Percentiles rank a stretch among this genome's conserved stretches.
Conservation (phyloP, 2,329 filamentous ascomycete genomes). For the Fusarium decemcellulare region DNA sequence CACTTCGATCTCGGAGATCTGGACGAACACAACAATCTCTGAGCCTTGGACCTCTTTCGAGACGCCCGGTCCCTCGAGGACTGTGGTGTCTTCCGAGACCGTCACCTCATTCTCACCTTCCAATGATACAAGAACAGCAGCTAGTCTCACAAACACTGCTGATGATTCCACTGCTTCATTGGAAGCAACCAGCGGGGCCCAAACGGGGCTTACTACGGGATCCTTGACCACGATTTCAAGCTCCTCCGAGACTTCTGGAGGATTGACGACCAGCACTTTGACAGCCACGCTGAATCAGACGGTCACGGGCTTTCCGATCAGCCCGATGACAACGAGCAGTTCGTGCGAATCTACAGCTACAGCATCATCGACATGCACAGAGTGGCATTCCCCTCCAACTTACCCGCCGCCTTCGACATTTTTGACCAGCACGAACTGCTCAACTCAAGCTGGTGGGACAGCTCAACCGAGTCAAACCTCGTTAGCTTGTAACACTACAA, state of each 20-base stretch:
- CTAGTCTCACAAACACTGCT: constrained; percentile 5
- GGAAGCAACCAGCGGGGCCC: constrained; percentile 3
- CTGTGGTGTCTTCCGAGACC: constrained; percentile 16
- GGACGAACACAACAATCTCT: constrained; percentile 39
- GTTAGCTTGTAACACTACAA: constrained; percentile 44
- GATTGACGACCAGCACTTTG: constrained; percentile 4
- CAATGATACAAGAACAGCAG: not conserved
- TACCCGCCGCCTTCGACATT: constrained; percentile 1
- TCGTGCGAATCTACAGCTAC: constrained; percentile 28
- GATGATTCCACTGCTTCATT: constrained; percentile 11
- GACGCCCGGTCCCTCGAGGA: constrained; percentile 16
- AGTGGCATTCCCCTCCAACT: constrained; percentile 9
- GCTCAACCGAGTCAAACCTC: constrained; percentile 16
- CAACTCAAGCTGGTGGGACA: constrained; percentile 6
- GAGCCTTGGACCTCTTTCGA: constrained; percentile 14
- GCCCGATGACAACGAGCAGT: constrained; percentile 9
- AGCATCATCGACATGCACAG: constrained; percentile 35
- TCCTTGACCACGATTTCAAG: constrained; percentile 17
- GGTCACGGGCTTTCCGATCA: constrained; percentile 20
- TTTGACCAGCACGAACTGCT: constrained; percentile 31
- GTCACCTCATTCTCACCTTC: constrained; percentile 10
- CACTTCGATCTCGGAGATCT: constrained; percentile 22
- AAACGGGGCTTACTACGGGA: constrained; percentile 16
- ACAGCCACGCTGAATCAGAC: constrained; percentile 20
- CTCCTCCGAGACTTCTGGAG: constrained; percentile 19